phyloP scores from a whole-genome alignment of 306 rosid genomes.

The Quercus mongolica region DNA sequence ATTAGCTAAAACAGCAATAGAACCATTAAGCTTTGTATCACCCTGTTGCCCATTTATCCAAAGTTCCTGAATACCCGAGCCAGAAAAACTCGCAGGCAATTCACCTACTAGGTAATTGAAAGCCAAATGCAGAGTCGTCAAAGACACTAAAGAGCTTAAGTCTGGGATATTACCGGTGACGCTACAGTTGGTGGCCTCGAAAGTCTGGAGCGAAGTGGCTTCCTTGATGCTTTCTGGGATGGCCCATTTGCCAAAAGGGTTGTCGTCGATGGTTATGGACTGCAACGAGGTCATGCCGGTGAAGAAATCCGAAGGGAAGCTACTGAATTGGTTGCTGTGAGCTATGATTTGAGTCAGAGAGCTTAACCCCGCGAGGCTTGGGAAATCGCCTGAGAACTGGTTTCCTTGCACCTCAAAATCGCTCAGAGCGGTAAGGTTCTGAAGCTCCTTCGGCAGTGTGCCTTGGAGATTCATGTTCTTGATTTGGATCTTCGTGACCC shows the following conservation, averaged over 20 bases:
- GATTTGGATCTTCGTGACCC: conserved; percentile 46
- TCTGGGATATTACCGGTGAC: conserved; percentile 55
- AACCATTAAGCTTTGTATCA: conserved; percentile 55
- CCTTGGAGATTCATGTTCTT: conserved; percentile 57
- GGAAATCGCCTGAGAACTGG: conserved; percentile 53
- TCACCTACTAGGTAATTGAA: conserved; percentile 52
- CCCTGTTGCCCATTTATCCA: conserved; percentile 62
- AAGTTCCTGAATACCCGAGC: conserved; percentile 43
- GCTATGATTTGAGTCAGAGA: conserved; percentile 36
- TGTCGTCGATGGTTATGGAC: conserved; percentile 38
- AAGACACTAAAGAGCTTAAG: conserved; percentile 46
- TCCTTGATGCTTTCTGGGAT: conserved; percentile 42
- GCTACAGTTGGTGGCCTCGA: conserved; percentile 40
- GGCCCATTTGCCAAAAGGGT: conserved; percentile 49
- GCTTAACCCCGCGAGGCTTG: conserved; percentile 38
- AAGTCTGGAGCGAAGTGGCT: conserved; percentile 26
- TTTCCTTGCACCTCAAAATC: conserved; percentile 55
- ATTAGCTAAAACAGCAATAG: conserved; percentile 44
- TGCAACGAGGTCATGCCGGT: conserved; percentile 29
- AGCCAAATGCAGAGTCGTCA: conserved; percentile 42
- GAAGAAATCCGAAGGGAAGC: conserved; percentile 57
- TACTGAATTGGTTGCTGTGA: conserved; percentile 47
- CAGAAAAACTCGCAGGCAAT: conserved; percentile 48
- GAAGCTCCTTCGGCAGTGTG: conserved; percentile 48
- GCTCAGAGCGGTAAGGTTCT: conserved; percentile 7